These are phyloP conservation scores for Mangifera indica DNA, from an alignment of 345 rosid genomes.

Conservation along the genomic window DNA sequence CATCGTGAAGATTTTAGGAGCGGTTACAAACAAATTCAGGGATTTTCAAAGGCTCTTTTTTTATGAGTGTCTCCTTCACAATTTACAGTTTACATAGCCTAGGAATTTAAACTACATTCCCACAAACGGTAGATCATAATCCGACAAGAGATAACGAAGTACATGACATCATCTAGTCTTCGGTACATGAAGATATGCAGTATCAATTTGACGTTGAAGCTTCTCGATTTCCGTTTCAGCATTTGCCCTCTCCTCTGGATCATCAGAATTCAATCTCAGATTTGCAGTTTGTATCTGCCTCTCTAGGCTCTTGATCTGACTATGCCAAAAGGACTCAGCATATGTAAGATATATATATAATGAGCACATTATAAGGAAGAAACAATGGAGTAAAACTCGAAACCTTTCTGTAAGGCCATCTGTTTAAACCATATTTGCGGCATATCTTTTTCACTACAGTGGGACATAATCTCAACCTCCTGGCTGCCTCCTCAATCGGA, in stretches of 20 bases:
- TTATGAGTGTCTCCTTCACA: no score
- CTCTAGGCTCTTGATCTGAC: constrained; percentile 40
- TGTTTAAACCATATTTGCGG: constrained; percentile 28
- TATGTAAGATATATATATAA: neutral
- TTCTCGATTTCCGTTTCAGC: constrained; percentile 30
- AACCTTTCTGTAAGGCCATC: constrained; percentile 76
- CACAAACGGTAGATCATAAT: neutral
- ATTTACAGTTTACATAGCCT: no score
- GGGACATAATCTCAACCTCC: constrained; percentile 42
- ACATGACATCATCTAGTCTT: neutral
- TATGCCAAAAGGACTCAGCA: neutral
- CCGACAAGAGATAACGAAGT: neutral
- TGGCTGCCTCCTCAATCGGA: constrained; percentile 53
- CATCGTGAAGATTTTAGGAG: no score
- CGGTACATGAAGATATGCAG: constrained; percentile 27
- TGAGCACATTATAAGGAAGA: neutral
- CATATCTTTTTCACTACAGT: constrained; percentile 64
- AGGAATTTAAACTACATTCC: neutral
- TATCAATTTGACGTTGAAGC: constrained; percentile 25
- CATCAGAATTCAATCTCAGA: constrained; percentile 7
- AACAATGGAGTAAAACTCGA: neutral
- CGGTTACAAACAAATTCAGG: no score
- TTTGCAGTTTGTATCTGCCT: constrained; percentile 25
- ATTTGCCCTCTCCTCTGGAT: constrained; percentile 25
- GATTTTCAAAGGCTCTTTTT: no score